Percentiles rank a stretch among this genome's conserved stretches.
phyloP scores from a whole-genome alignment of 2,329 filamentous ascomycete species.

The Phoma sp. region DNA sequence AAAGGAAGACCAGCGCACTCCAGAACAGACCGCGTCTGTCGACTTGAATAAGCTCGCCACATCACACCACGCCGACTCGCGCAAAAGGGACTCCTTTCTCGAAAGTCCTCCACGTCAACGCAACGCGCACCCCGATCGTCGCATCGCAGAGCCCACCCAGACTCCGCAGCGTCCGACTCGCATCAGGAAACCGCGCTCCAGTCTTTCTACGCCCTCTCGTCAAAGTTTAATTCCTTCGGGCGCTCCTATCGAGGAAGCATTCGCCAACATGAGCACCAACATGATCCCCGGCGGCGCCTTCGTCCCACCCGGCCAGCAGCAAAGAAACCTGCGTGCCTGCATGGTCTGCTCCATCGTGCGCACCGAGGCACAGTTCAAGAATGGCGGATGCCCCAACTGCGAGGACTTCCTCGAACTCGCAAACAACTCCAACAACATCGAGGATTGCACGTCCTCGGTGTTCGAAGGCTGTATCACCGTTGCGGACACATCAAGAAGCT shows the following conservation, averaged over 20 bases:
- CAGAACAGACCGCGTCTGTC: background rate
- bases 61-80: background rate
- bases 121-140: background rate
- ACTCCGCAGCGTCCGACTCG: background rate
- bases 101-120: background rate
- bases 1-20: background rate
- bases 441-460: conserved; percentile 93
- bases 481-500: conserved; percentile 80
- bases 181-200: background rate
- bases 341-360: conserved; percentile 98
- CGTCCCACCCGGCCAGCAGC: conserved; percentile 75
- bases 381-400: conserved; percentile 94
- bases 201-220: conserved; percentile 1
- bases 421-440: conserved; percentile 78
- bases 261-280: conserved; percentile 13
- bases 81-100: background rate
- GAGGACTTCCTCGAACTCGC: conserved; percentile 87
- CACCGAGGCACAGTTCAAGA: conserved; percentile 79
- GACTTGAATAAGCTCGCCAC: background rate
- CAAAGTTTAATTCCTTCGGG: background rate
- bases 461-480: conserved; percentile 92
- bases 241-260: background rate
- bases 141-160: background rate
- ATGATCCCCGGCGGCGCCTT: conserved; percentile 61
- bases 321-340: conserved; percentile 90